These are phyloP conservation scores for Solanum gracilifrons DNA, from an alignment of 257 asterid genomes.

Conservation along the genomic window DNA sequence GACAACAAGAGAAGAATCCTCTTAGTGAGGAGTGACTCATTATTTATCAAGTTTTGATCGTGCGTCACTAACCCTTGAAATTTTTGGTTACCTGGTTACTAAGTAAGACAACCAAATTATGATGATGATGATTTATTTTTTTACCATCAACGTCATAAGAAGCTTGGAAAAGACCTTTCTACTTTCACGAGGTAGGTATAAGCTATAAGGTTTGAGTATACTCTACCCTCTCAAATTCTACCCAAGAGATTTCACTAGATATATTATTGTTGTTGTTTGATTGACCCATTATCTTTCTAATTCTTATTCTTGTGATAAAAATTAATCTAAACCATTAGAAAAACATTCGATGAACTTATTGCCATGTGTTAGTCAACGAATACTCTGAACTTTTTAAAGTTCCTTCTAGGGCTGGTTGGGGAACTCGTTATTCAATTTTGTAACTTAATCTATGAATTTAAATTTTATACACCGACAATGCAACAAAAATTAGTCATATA, in stretches of 20 bases:
- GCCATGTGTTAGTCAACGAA: neutral
- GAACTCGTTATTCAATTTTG: neutral
- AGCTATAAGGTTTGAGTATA: neutral
- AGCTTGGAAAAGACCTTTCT: neutral
- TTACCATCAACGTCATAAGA: neutral
- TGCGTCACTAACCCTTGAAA: neutral
- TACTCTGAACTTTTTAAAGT: neutral
- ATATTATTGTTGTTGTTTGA: neutral
- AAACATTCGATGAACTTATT: neutral
- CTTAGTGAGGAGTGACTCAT: neutral
- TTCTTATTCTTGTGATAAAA: neutral
- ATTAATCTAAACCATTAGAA: neutral
- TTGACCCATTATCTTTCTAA: neutral
- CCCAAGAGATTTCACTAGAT: neutral
- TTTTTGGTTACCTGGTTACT: neutral
- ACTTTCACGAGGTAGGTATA: neutral
- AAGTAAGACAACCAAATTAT: neutral
- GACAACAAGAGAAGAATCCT: neutral
- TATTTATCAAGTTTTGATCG: neutral
- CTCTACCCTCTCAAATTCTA: fast-evolving
- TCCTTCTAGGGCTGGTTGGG: neutral
- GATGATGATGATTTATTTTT: neutral
- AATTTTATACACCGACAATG: neutral
- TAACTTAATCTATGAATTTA: neutral
- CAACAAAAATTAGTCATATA: neutral